Percentiles rank a stretch among this genome's conserved stretches.
Conservation (phyloP, 352 stramenopile species). For the Thraustochytrium sp. region DNA sequence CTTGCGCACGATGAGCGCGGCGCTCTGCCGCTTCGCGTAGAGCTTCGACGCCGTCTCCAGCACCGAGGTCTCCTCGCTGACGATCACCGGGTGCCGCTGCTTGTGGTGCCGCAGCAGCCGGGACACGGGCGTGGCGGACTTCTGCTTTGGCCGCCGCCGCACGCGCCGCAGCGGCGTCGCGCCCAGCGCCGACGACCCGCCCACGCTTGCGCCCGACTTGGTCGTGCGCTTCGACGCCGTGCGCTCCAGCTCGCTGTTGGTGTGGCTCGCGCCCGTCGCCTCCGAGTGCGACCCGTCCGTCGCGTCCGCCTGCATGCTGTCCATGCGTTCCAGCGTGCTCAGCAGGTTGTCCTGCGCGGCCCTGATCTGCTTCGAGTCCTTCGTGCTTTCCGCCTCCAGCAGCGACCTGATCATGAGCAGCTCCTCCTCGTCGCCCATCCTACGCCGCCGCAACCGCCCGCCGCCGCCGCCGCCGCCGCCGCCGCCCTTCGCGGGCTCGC, state of each 20-base stretch:
- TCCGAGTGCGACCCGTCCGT: background rate
- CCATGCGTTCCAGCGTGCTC: background rate
- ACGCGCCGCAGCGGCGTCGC: background rate
- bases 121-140: conserved; percentile 52
- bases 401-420: conserved; percentile 36
- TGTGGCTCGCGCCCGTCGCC: background rate
- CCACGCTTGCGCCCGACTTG: background rate
- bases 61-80: conserved; percentile 68
- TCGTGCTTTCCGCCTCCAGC: conserved; percentile 21
- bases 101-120: conserved; percentile 59
- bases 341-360: background rate
- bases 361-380: conserved; percentile 12
- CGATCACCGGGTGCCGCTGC: conserved; percentile 70
- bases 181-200: background rate
- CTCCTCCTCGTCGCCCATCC: conserved; percentile 32
- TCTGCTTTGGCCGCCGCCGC: background rate
- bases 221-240: background rate
- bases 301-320: conserved; percentile 7
- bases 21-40: conserved; percentile 78
- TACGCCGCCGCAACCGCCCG: no score
- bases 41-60: conserved; percentile 75
- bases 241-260: background rate
- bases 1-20: conserved; percentile 73
- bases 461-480: no score
- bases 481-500: no score